Evolutionary conservation across 441 rosid genomes (phyloP).

Genomic region (Jatropha podagrica): DNA sequence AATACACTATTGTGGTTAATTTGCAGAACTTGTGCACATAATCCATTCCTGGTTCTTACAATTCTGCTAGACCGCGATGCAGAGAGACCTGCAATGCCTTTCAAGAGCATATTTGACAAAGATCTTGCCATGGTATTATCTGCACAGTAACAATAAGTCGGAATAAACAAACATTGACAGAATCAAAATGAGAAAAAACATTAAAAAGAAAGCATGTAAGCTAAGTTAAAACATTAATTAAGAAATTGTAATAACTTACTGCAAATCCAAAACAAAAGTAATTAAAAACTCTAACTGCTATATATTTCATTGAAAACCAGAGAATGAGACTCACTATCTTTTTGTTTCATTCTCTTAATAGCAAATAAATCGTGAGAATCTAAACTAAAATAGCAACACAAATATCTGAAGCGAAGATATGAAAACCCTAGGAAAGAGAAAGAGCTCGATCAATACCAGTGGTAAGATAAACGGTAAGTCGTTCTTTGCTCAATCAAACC

Average conservation of each 20-base stretch:
- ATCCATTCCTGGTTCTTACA: constrained; percentile 24
- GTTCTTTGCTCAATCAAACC: constrained; percentile 25
- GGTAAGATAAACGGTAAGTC: not conserved
- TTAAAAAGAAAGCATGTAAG: not conserved
- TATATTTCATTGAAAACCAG: not conserved
- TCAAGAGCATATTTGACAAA: constrained; percentile 50
- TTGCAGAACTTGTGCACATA: not conserved
- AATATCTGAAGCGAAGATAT: not conserved
- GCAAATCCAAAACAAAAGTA: not conserved
- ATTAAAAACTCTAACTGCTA: not conserved
- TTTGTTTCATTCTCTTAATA: not conserved
- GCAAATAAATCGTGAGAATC: not conserved
- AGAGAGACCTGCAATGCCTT: constrained; percentile 43
- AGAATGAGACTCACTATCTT: no score
- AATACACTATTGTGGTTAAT: not conserved
- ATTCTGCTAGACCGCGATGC: constrained; percentile 46
- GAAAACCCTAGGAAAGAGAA: not conserved
- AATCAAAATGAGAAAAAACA: no score
- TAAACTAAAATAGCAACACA: not conserved
- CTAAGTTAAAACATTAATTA: not conserved
- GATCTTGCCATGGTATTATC: constrained; percentile 49
- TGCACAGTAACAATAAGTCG: constrained; percentile 7
- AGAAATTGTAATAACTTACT: not conserved
- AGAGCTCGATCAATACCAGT: not conserved
- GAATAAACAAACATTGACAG: not conserved